Percentiles rank a stretch among this genome's conserved stretches.
These are phyloP conservation scores for Tolypocladium pustulatum DNA, from an alignment of 2,329 filamentous ascomycete species.

Conservation along the genomic window DNA sequence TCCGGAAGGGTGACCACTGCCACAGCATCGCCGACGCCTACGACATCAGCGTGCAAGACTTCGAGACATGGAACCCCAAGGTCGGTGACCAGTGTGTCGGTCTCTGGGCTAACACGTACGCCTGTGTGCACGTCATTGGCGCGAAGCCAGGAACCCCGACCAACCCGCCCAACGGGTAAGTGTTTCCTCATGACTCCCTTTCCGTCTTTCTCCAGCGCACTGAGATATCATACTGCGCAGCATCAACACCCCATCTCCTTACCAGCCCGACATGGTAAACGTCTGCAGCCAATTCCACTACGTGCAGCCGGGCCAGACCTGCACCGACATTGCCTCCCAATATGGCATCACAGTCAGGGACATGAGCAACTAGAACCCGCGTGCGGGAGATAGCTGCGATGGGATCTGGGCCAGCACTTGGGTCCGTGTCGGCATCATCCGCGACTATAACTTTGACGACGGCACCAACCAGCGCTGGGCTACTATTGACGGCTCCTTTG, in stretches of 20 bases:
- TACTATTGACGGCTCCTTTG: not conserved
- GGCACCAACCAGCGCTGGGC: not conserved
- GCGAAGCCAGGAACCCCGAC: not conserved
- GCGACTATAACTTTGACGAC: not conserved
- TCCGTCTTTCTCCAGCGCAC: not conserved
- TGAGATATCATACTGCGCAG: not conserved
- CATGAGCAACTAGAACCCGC: not conserved
- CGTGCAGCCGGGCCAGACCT: not conserved
- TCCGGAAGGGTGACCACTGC: not conserved
- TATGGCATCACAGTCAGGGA: not conserved
- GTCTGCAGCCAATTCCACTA: not conserved
- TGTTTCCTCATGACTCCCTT: not conserved
- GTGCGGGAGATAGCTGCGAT: not conserved
- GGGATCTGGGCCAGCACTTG: not conserved
- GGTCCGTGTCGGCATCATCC: not conserved
- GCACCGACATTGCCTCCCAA: not conserved
- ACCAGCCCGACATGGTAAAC: not conserved
- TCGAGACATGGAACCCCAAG: not conserved
- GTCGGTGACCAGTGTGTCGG: not conserved
- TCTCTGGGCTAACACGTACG: not conserved
- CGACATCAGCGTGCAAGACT: not conserved
- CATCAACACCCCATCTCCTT: not conserved
- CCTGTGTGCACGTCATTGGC: not conserved
- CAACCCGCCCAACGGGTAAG: not conserved
- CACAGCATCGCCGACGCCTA: not conserved